Percentiles rank a stretch among this genome's conserved stretches.
Evolutionary conservation across 306 rosid species (phyloP).

Genomic region (cucumber (Cucumis sativus)): DNA sequence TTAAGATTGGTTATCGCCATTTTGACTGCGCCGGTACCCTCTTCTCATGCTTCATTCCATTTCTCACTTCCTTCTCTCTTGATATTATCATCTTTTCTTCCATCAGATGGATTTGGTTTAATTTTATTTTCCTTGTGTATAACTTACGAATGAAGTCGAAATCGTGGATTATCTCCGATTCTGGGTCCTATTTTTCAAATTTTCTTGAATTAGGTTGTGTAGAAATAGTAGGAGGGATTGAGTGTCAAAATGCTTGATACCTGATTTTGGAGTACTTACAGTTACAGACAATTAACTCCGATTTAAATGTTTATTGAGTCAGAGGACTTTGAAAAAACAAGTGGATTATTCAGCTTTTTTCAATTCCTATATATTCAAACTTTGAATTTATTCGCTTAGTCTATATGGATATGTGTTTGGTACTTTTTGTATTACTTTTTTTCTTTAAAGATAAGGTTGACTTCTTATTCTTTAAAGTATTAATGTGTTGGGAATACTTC

Average conservation of each 20-base stretch:
- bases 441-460: not conserved
- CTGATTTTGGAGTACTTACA: not conserved
- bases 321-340: not conserved
- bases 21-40: constrained; percentile 77
- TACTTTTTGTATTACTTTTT: not conserved
- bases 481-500: not conserved
- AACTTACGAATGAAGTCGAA: not conserved
- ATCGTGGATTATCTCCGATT: not conserved
- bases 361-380: not conserved
- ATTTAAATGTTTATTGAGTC: not conserved
- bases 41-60: not conserved
- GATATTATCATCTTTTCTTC: not conserved
- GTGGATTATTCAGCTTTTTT: not conserved
- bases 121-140: constrained; percentile 2
- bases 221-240: not conserved
- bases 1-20: constrained; percentile 79
- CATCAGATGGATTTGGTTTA: not conserved
- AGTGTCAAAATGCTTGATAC: not conserved
- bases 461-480: not conserved
- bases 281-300: not conserved
- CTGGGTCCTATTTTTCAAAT: not conserved
- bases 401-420: not conserved
- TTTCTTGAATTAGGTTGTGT: not conserved
- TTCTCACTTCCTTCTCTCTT: not conserved
- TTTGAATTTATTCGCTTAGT: not conserved